Base-by-base conservation (phyloP, 2,329 filamentous ascomycete species). In the Fusarium mangiferae region DNA sequence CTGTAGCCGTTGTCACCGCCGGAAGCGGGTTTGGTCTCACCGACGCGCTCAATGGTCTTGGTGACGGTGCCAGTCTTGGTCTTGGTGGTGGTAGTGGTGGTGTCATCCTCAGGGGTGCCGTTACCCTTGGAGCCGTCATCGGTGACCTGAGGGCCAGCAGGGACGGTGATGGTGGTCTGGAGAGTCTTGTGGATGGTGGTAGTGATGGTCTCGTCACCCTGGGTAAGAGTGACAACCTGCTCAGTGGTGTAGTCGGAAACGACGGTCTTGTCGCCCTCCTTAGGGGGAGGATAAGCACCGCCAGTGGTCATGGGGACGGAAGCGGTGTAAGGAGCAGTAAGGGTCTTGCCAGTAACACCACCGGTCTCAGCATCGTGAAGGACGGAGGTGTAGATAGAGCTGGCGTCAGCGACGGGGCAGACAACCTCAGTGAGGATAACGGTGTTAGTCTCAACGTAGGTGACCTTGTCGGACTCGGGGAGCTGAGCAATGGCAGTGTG, bases 341-440 rank as follows among this genome's bases (percentile, higher is more conserved):
- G 52, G 80, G 75, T 79, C 65, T 71, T 72, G 75, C 84, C 85
- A 66, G 79, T 80, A 71, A 83, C 79, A 56, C 79, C 76, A 72
- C 80, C 83, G 66, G 82, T 79, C 58, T 81, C 76, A 66, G 82
- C 80, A 66, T 80, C 66, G 13, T 75, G 73, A 48, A 85, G 77
- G 73, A 86, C 64, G 39, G 83, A 81, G 38, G 83, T 82, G 33
- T 84, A 83, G 80, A 85, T 83, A 68, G 79, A 79, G 55, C 76
- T 77, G 36, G 82, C 84, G 52, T 84, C 83, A 36, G 81, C 72
- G 67, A 87, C 82, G 71, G 86, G 85, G 83, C 86, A 87, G 75
- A 87, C 81, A 39, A 81, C 83, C 70, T 81, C 81, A 68, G 82
- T 83, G 73, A 85, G 77, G 44, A 80, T 76, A 54, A 84, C 77